Conservation (phyloP, 2,329 filamentous ascomycete species). For the Pseudocercospora fijiensis region DNA sequence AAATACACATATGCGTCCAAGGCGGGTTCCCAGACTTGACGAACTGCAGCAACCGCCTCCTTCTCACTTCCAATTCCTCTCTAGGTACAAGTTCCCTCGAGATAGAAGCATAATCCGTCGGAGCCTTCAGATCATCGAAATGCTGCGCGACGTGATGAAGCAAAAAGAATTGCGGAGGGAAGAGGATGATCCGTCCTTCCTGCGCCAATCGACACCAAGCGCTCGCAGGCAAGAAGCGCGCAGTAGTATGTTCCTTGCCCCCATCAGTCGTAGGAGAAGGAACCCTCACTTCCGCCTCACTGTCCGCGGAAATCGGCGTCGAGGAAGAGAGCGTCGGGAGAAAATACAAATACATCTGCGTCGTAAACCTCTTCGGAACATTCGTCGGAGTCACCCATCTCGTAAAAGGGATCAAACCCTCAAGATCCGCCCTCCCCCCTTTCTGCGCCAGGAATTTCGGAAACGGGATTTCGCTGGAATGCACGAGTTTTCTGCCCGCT, state of each 20-base stretch:
- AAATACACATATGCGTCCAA: conserved; percentile 48
- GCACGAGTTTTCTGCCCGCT: conserved; percentile 65
- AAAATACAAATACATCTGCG: conserved; percentile 96
- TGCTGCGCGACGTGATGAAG: conserved; percentile 51
- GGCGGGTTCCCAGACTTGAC: conserved; percentile 45
- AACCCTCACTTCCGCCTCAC: conserved; percentile 54
- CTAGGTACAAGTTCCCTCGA: conserved; percentile 28
- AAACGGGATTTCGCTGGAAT: conserved; percentile 66
- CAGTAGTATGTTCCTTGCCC: conserved; percentile 68
- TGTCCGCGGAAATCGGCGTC: conserved; percentile 35
- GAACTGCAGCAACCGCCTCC: conserved; percentile 56
- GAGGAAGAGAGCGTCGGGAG: conserved; percentile 55
- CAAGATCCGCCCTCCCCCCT: conserved; percentile 64
- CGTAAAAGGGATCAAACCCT: conserved; percentile 75
- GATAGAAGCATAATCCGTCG: conserved; percentile 35
- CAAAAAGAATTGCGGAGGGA: conserved; percentile 84
- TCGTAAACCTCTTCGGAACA: conserved; percentile 76
- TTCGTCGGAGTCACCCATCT: conserved; percentile 83
- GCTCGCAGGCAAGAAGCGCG: conserved; percentile 69
- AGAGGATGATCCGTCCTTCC: conserved; percentile 71
- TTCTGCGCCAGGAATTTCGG: conserved; percentile 60
- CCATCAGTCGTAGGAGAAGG: conserved; percentile 72
- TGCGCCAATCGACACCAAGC: conserved; percentile 68
- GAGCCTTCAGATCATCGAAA: conserved; percentile 32
- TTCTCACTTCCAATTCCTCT: conserved; percentile 50